These are phyloP conservation scores for Solanum medicagineum DNA, from an alignment of 257 asterid genomes.

Conservation along the genomic window DNA sequence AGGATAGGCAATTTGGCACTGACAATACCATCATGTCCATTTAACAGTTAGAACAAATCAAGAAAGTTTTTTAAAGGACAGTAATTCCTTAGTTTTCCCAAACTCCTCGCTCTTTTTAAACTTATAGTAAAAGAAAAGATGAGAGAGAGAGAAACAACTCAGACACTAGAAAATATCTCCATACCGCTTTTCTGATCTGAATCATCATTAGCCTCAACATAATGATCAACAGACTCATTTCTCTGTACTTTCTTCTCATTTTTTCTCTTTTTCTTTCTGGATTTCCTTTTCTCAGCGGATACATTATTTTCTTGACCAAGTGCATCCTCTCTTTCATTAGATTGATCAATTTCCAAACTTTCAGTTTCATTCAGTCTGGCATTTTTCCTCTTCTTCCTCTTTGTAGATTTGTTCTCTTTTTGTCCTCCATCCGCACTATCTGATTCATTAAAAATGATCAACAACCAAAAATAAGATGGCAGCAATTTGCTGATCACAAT, in stretches of 20 bases:
- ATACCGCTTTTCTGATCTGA: neutral
- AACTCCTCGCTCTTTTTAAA: neutral
- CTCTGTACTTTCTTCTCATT: constrained; percentile 9
- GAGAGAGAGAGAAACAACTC: neutral
- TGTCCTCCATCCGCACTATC: constrained; percentile 10
- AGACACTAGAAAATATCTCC: neutral
- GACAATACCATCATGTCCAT: constrained; percentile 12
- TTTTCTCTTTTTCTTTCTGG: constrained; percentile 29
- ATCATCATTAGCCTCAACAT: neutral
- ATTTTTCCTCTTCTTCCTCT: constrained; percentile 17
- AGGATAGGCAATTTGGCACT: neutral
- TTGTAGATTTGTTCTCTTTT: constrained; percentile 16
- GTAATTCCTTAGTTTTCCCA: neutral
- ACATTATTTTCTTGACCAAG: constrained; percentile 5
- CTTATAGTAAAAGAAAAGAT: neutral
- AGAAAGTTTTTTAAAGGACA: no score
- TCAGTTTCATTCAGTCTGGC: neutral
- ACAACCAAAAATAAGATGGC: neutral
- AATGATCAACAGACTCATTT: neutral
- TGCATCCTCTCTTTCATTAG: constrained; percentile 10
- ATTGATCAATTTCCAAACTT: neutral
- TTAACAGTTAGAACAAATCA: constrained; percentile 10
- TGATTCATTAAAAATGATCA: constrained; percentile 12
- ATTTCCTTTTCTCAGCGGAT: constrained; percentile 12
- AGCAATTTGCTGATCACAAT: neutral